Base-by-base conservation (phyloP, 1,139 yeast genomes). In the Lodderomyces theae region DNA sequence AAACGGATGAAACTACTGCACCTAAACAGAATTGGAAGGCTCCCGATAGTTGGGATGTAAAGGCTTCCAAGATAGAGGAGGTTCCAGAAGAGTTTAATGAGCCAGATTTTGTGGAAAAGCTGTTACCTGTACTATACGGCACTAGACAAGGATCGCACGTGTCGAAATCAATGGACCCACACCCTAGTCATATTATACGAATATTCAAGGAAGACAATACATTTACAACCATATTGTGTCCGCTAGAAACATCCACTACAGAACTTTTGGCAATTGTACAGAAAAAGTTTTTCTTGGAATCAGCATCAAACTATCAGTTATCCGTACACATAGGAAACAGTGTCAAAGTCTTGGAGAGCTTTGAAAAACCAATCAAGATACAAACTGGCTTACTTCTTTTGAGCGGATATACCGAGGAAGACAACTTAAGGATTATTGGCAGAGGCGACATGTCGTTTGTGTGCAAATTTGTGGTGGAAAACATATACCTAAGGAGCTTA, bases 401-500 rank as follows among this genome's bases (percentile, higher is more conserved):
- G 34, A 83, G 89, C 58, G 99, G 98, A 2, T 92, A 86, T 57
- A 76, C 79, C 2, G 86, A 80, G 39, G 70, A 77, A 13, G 97
- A 90, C 57, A 80, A 82, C 38, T 66, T 90, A 39, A 81, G 81
- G 44, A 86, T 82, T 40, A 74, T 89, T 42, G 97, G 96, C 24
- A 74, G 96, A 44, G 95, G 87, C 44, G 98, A 92, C 61, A 66
- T 92, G 46, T 83, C 94, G 37, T 89, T 82, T 56, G 69, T 94
- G 34, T 87, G 94, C 60, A 87, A 90, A 50, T 88, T 92, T 60
- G 82, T 84, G 32, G 80, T 89, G 42, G 88, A 84, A 52, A 82
- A 80, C 39, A 81, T 84, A 35, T 79, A 80, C 24, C 72, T 88
- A 38, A 76, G 89, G 40, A 83, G 82, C 45, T 72, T 86, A 43